phyloP scores from a whole-genome alignment of 108 stramenopile genomes.

The Skeletonema costatum region DNA sequence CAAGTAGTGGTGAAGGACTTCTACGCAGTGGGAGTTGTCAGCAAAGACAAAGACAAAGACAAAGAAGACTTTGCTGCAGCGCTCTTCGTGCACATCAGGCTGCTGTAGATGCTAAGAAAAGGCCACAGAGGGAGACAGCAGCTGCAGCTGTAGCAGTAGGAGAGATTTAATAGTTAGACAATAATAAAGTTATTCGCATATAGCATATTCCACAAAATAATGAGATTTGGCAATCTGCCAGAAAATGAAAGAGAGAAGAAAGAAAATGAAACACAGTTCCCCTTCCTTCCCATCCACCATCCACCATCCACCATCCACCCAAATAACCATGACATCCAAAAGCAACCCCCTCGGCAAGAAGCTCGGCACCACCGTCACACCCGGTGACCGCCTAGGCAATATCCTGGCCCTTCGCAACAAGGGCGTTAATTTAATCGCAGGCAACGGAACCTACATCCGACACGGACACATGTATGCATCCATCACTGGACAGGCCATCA shows the following conservation, averaged over 20 bases:
- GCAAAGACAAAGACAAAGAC: too few species aligned
- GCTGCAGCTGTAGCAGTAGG: too few species aligned
- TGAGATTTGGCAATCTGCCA: too few species aligned
- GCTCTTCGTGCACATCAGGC: neutral
- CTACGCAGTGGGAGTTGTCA: neutral
- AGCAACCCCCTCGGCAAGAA: conserved; percentile 53
- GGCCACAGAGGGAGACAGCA: neutral
- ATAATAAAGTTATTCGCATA: too few species aligned
- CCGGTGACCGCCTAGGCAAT: conserved; percentile 78
- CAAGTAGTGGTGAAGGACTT: neutral
- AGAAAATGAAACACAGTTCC: neutral
- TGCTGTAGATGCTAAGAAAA: neutral
- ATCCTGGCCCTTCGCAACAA: conserved; percentile 24
- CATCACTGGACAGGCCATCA: conserved; percentile 49
- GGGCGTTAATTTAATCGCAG: conserved; percentile 27
- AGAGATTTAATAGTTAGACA: too few species aligned
- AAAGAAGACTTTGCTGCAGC: neutral
- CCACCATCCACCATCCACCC: too few species aligned
- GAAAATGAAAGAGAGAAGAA: too few species aligned
- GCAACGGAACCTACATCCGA: conserved; percentile 68
- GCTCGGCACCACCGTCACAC: conserved; percentile 58
- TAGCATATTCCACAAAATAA: too few species aligned
- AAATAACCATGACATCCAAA: conserved; percentile 17
- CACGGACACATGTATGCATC: conserved; percentile 69
- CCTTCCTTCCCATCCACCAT: too few species aligned